Percentiles rank a stretch among this genome's conserved stretches.
These are phyloP conservation scores for Ceratocystis variospora DNA, from an alignment of 2,329 filamentous ascomycete species.

Conservation along the genomic window DNA sequence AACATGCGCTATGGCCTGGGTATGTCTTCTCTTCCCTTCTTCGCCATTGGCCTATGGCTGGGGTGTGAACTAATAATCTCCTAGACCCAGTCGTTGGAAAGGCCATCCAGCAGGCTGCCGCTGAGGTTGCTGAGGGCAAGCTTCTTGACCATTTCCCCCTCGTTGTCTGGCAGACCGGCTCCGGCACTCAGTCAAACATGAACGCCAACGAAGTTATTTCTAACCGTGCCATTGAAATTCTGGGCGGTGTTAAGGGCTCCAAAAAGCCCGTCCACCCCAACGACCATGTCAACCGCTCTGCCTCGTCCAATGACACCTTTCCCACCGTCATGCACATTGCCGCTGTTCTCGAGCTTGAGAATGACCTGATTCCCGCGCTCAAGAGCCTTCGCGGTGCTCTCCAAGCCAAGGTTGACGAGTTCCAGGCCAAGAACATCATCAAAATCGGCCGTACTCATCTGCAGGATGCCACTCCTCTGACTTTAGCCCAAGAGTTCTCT, in stretches of 20 bases:
- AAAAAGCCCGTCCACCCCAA: constrained; percentile 99
- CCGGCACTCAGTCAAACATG: constrained; percentile 99
- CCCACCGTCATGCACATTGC: constrained; percentile 99
- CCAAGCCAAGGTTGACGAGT: constrained; percentile 77
- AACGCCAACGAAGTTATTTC: constrained; percentile 99
- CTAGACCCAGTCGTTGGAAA: constrained; percentile 75
- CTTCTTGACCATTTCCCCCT: constrained; percentile 95
- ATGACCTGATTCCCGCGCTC: constrained; percentile 69
- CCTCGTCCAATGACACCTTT: constrained; percentile 98
- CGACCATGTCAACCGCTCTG: constrained; percentile 98
- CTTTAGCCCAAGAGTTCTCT: constrained; percentile 92
- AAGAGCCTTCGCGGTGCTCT: constrained; percentile 70
- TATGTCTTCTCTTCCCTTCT: constrained; percentile 27
- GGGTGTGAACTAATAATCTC: neutral
- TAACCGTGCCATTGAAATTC: constrained; percentile 95
- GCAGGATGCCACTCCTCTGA: constrained; percentile 92
- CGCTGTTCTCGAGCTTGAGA: constrained; percentile 83
- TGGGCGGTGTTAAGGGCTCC: constrained; percentile 82
- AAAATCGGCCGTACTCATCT: constrained; percentile 98
- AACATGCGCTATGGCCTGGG: constrained; percentile 91
- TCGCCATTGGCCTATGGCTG: neutral
- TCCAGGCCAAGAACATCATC: constrained; percentile 77
- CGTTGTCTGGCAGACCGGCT: constrained; percentile 98
- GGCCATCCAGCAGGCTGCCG: constrained; percentile 87
- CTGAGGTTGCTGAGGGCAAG: constrained; percentile 86